These are phyloP conservation scores for Taphrina flavorubra DNA, from an alignment of 1,139 yeast species.

Conservation along the genomic window DNA sequence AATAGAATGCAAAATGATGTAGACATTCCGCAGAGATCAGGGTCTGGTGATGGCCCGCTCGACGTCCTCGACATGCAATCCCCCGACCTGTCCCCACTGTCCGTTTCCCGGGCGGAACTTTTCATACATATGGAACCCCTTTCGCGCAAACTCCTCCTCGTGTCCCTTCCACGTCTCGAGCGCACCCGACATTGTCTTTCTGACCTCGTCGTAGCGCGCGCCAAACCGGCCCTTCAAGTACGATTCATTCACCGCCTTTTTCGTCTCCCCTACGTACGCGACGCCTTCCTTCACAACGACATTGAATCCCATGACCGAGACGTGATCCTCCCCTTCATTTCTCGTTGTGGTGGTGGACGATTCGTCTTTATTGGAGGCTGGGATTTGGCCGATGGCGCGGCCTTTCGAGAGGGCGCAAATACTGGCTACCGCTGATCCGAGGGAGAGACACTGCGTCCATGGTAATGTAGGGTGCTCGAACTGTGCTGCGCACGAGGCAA, in stretches of 20 bases:
- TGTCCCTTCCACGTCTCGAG: constrained; percentile 22
- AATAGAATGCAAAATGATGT: not conserved
- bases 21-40: not conserved
- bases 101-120: constrained; percentile 26
- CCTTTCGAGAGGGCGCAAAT: constrained; percentile 38
- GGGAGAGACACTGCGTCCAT: constrained; percentile 32
- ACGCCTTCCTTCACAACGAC: constrained; percentile 12
- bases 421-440: constrained; percentile 26
- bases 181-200: constrained; percentile 8
- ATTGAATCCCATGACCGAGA: constrained; percentile 24
- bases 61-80: constrained; percentile 24
- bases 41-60: constrained; percentile 5
- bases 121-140: constrained; percentile 37
- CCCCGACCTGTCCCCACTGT: constrained; percentile 34
- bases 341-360: too few relatives aligned
- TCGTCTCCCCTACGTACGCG: constrained; percentile 27
- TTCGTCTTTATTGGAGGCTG: constrained; percentile 23
- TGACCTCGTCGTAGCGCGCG: constrained; percentile 19
- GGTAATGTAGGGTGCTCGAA: constrained; percentile 16
- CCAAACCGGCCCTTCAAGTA: constrained; percentile 28
- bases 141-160: constrained; percentile 24
- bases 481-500: constrained; percentile 32
- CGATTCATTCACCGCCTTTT: constrained; percentile 23
- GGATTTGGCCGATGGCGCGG: constrained; percentile 34
- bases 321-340: not conserved